Percentiles rank a stretch among this genome's conserved stretches.
These are phyloP conservation scores for Nissolia schottii DNA, from an alignment of 306 rosid genomes.

Conservation along the genomic window DNA sequence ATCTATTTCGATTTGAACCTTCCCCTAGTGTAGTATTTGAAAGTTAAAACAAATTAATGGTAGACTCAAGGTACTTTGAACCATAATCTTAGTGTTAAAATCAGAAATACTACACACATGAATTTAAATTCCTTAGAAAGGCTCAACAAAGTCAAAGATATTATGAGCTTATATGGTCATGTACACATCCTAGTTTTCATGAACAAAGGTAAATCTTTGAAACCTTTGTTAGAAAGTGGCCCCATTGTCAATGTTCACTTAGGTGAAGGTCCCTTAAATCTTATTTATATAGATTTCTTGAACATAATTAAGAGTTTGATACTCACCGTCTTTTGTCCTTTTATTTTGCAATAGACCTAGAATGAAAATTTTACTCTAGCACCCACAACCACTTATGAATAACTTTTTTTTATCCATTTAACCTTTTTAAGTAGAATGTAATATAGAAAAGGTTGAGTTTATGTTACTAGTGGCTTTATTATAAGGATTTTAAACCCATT, in stretches of 20 bases:
- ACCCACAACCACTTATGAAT: neutral
- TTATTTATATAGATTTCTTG: no score
- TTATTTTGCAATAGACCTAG: neutral
- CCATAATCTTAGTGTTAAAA: no score
- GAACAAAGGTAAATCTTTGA: neutral
- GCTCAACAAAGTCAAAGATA: no score
- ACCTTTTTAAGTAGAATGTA: neutral
- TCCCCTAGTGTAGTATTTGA: no score
- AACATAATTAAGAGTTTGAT: neutral
- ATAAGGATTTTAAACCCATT: neutral
- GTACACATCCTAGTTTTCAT: neutral
- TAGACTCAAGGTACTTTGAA: no score
- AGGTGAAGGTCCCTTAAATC: neutral
- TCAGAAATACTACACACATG: neutral
- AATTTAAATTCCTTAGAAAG: neutral
- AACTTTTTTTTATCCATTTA: neutral
- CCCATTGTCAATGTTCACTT: neutral
- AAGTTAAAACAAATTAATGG: no score
- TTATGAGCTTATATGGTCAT: neutral
- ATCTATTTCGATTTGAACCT: neutral
- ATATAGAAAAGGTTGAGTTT: neutral
- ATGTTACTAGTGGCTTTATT: neutral
- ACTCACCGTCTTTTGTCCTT: neutral
- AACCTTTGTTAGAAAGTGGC: neutral
- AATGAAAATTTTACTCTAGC: neutral